Base-by-base conservation (phyloP, 768 basidiomycete species). In the Trametes sanguinea region DNA sequence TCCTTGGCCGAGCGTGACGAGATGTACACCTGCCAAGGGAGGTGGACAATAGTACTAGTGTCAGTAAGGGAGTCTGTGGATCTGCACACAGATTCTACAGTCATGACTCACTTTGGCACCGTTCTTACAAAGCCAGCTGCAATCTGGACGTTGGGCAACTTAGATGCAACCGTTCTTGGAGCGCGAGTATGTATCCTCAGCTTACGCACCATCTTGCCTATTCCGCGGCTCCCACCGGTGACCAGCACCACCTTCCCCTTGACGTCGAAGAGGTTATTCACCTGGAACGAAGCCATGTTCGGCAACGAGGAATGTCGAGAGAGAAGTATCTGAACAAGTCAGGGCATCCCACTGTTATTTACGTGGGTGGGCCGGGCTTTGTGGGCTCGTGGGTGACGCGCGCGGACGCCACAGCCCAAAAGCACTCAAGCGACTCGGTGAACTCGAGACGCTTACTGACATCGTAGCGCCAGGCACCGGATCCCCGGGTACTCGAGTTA, bases 221-320 rank as follows among this genome's bases (percentile, higher is more conserved):
- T 80, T 5, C 87, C 87, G 60, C 84, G 76, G 32, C 82, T 85
- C 10, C 87, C 88, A 6, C 88, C 88, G 3, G 86, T 88, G 42
- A 87, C 78, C 27, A 89, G 76, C 4, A 86, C 85, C 14, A 83
- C 76, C 61, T 81, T 84, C 29, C 75, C 81, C 37, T 78, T 70
- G 59, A 87, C 84, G 62, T 76, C 67, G 68, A 87, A 87, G 16
- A 84, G 69, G 39, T 73, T 75, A 13, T 72, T 62, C 2, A 67
- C 64, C 54, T 77, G 67, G 42, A 78, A 73, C 14, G 76, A 73
- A 62, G 62, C 70, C 80, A 81, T 82, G 39, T 39, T 64, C 45
- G 37, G 10, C 3, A n/a, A 9, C 14, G 42, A 33, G 13, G 14
- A 8, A 16, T 43, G 14, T 6, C 14, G 7, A 16, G 14, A 43